These are phyloP conservation scores for Voacanga thouarsii DNA, from an alignment of 257 asterid species.

Conservation along the genomic window DNA sequence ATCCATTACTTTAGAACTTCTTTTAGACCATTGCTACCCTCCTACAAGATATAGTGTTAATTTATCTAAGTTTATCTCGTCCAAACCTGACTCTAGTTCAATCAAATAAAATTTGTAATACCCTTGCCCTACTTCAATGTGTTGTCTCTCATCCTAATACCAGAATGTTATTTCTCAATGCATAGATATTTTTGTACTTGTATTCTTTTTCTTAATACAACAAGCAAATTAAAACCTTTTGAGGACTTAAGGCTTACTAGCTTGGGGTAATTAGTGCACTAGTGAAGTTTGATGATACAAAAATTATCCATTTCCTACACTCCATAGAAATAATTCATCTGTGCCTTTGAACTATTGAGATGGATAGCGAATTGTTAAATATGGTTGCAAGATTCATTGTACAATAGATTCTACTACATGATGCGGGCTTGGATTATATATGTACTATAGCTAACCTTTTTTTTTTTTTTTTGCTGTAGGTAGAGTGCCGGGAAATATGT, in stretches of 20 bases:
- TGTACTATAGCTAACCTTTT: constrained; percentile 88
- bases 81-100: constrained; percentile 90
- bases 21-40: constrained; percentile 91
- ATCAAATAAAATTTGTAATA: constrained; percentile 94
- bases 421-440: constrained; percentile 82
- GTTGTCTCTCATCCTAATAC: constrained; percentile 96
- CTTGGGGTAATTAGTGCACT: constrained; percentile 91
- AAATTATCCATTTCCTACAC: constrained; percentile 82
- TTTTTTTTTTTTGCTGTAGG: constrained; percentile 91
- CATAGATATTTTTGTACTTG: constrained; percentile 79
- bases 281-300: constrained; percentile 97
- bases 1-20: constrained; percentile 91
- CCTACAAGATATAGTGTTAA: constrained; percentile 91
- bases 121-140: constrained; percentile 97
- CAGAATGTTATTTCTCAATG: constrained; percentile 82
- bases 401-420: constrained; percentile 92
- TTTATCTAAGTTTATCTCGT: constrained; percentile 90
- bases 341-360: constrained; percentile 95
- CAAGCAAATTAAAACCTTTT: constrained; percentile 87
- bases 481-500: constrained; percentile 85
- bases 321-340: constrained; percentile 90
- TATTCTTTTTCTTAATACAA: constrained; percentile 91
- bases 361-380: constrained; percentile 92
- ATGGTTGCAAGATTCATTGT: constrained; percentile 98
- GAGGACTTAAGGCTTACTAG: constrained; percentile 95